phyloP scores from a whole-genome alignment of 2,329 filamentous ascomycete genomes.

The Alternaria sp. region DNA sequence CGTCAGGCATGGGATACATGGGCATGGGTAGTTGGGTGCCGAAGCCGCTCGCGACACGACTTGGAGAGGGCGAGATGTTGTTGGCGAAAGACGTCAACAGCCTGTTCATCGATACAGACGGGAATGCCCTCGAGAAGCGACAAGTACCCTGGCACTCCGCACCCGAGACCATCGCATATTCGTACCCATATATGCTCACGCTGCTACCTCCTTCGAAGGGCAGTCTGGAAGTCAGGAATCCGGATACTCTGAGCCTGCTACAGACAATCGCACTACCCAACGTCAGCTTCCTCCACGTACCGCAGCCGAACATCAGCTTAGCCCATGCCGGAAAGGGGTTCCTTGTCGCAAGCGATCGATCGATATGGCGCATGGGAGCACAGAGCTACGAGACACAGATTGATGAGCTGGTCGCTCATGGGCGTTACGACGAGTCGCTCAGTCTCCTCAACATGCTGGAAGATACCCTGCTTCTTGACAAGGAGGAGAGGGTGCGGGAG shows the following conservation, averaged over 20 bases:
- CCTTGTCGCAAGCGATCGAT: slow-evolving; percentile 87
- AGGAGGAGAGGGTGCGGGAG: slow-evolving; percentile 78
- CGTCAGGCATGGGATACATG: slow-evolving; percentile 94
- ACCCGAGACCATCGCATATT: slow-evolving; percentile 92
- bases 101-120: slow-evolving; percentile 84
- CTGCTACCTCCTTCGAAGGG: slow-evolving; percentile 84
- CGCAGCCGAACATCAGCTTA: slow-evolving; percentile 90
- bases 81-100: slow-evolving; percentile 99
- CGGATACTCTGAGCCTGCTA: slow-evolving; percentile 85
- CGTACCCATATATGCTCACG: slow-evolving; percentile 92
- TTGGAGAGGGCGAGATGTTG: slow-evolving; percentile 83
- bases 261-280: slow-evolving; percentile 84
- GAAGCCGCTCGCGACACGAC: slow-evolving; percentile 82
- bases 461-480: slow-evolving; percentile 85
- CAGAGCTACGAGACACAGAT: slow-evolving; percentile 91
- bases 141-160: slow-evolving; percentile 92
- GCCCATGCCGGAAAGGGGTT: slow-evolving; percentile 97
- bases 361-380: slow-evolving; percentile 95
- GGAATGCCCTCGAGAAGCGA: slow-evolving; percentile 79
- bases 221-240: slow-evolving; percentile 87
- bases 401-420: slow-evolving; percentile 75
- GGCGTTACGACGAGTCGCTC: slow-evolving; percentile 86
- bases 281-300: slow-evolving; percentile 85
- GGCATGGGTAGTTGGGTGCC: slow-evolving; percentile 91
- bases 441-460: slow-evolving; percentile 89